Percentiles rank a stretch among this genome's conserved stretches.
phyloP scores from a whole-genome alignment of 306 rosid species.

The Lablab purpureus region DNA sequence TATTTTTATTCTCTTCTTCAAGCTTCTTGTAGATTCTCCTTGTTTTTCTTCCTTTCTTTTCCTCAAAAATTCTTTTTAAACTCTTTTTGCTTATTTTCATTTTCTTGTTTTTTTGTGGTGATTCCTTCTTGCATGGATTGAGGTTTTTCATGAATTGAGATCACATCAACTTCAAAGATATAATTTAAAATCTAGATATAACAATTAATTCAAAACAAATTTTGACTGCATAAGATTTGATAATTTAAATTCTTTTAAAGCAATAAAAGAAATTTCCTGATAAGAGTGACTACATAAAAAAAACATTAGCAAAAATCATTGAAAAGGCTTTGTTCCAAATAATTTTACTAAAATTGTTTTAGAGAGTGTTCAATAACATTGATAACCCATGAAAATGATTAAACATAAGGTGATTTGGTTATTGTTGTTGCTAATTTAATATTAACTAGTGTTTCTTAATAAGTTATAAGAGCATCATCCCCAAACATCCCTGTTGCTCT shows the following conservation, averaged over 20 bases:
- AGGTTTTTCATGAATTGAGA: no score
- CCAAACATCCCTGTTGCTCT: no score
- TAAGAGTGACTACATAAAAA: not conserved
- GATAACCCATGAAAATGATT: conserved; percentile 1
- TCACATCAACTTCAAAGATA: conserved; percentile 1
- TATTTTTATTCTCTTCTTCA: no score
- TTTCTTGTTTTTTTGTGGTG: no score
- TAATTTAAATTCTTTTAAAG: conserved; percentile 6
- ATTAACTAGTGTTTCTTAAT: no score
- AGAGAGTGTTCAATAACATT: not conserved
- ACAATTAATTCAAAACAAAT: conserved; percentile 26
- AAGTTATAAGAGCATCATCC: no score
- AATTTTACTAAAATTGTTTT: conserved; percentile 12
- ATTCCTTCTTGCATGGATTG: no score
- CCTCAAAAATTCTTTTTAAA: no score
- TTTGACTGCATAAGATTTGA: conserved; percentile 14
- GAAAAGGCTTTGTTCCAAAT: not conserved
- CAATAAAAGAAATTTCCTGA: conserved; percentile 20
- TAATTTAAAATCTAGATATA: conserved; percentile 1
- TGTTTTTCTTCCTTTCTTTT: no score
- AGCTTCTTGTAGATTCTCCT: no score
- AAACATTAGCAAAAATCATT: conserved; percentile 16
- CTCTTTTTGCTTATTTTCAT: no score
- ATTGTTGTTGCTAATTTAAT: no score
- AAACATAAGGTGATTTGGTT: not conserved